Evolutionary conservation across 163 green algal species (phyloP), one percentile per base, ranked within the genome.

Genomic region (Trebouxia gelatinosa): DNA sequence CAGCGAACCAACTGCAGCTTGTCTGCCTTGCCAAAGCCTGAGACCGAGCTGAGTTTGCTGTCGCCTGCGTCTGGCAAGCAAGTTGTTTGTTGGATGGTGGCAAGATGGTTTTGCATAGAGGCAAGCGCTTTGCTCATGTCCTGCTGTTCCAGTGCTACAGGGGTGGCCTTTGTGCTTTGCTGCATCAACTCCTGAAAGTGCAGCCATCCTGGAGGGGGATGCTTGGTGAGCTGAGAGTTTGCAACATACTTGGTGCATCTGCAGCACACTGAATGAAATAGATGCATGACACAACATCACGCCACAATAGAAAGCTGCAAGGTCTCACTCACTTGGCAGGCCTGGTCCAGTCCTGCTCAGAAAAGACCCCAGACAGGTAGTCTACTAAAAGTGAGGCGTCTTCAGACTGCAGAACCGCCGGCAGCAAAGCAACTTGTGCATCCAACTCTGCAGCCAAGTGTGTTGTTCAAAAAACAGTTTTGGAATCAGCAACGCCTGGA

Each of bases 371-470:
- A 26, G 50, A 26, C 2, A 78, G 71, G 28, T 78, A 48, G 35
- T 78, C 71, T 4, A 78, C 71, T 32, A 78, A 34, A 31, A 48
- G 5, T 34, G 38, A 26, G 48, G 29, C 46, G 21, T 64, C 40
- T 35, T 28, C 67, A 29, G 28, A 62, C 29, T 78, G 71, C 26
- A 78, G 71, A 26, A 48, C 71, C 38, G 34, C 71, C 16, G 71
- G 71, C 29, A 78, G 48, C 37, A 64, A 34, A 37, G 71, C 48
- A 35, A 34, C 51, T 26, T 78, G 34, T 28, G 67, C 26, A n/a
- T 64, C 71, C 21, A 78, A 31, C 50, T 78, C 71, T 78, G 71
- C 71, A 66, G 51, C 28, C 51, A 62, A 62, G n/a, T n/a, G n/a
- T n/a, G n/a, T n/a, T n/a, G n/a, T n/a, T n/a, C n/a, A n/a, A n/a